Base-by-base conservation (phyloP, 345 rosid species). In the Hibiscus trionum region DNA sequence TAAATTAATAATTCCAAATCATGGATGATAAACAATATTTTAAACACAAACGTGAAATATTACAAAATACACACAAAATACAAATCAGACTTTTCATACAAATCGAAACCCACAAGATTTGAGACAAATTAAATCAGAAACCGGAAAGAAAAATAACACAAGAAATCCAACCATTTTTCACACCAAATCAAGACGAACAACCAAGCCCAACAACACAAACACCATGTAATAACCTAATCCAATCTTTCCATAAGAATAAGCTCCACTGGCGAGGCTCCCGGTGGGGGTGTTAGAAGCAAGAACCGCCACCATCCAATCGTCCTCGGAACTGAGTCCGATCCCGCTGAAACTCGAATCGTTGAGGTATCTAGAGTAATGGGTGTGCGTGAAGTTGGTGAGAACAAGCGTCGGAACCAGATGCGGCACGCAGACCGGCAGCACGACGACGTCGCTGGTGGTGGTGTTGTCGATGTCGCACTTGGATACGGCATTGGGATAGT, bases 221-320 rank as follows among this genome's bases (percentile, higher is more conserved):
- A 59, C 7, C 76, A 61, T 24, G n/a, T 50, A 50, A 16, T 53
- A 29, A 35, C 76, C 69, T 14, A 59, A n/a, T 2, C 85, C 79
- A 17, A 61, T 31, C 50, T 35, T 70, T 1, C 64, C 26, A 16
- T 35, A 58, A n/a, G 65, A 47, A 2, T 1, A 57, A n/a, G 70
- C 86, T 5, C 85, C 90, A 19, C 31, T 75, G 0, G 79, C 76
- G 7, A 91, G 85, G 44, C 80, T 84, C 26, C 96, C 98, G 0
- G 73, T 58, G 0, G 71, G 82, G 3, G 86, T 86, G 44, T 39
- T 83, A 0, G 88, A 82, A 0, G 76, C 76, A 64, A 93, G 61
- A 15, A 91, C 86, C 11, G 85, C 75, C 17, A 93, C 96, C 88
- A 86, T 86, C 98, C 97, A 90, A 62, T 91, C 88, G 14, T 88